Evolutionary conservation across 2,329 filamentous ascomycete species (phyloP).

Genomic region (Microdochium trichocladiopsis): DNA sequence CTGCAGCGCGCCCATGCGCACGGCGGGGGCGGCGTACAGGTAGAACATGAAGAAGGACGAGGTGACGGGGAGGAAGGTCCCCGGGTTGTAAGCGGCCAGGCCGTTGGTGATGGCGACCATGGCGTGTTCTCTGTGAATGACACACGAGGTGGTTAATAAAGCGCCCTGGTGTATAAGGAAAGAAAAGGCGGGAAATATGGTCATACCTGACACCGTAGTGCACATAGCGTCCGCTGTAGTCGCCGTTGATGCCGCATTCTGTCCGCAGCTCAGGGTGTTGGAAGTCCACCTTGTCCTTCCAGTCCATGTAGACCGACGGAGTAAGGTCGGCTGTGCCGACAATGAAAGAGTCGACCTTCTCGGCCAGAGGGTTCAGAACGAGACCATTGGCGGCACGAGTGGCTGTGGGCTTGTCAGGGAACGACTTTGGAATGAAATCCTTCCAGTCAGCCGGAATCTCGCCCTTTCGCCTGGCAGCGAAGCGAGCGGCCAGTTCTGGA

Average conservation of each 20-base stretch:
- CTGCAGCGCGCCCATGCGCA: slow-evolving; percentile 54
- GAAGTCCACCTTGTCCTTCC: slow-evolving; percentile 41
- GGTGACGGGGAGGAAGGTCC: slow-evolving; percentile 50
- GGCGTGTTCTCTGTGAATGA: slow-evolving; percentile 51
- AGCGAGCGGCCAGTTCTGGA: no score
- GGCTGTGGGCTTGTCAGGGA: slow-evolving; percentile 41
- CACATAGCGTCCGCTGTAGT: slow-evolving; percentile 47
- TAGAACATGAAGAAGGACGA: slow-evolving; percentile 60
- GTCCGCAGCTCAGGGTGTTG: slow-evolving; percentile 24
- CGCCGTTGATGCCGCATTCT: slow-evolving; percentile 10
- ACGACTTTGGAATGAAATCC: slow-evolving; percentile 36
- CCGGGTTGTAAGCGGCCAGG: slow-evolving; percentile 47
- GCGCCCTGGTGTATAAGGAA: no score
- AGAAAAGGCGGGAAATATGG: no score
- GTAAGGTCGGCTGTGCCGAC: slow-evolving; percentile 39
- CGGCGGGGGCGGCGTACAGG: slow-evolving; percentile 47
- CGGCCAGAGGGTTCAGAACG: slow-evolving; percentile 39
- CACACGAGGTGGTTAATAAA: no score
- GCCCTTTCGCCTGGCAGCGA: no score
- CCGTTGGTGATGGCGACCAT: slow-evolving; percentile 54
- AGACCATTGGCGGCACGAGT: slow-evolving; percentile 39
- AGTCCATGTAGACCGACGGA: slow-evolving; percentile 41
- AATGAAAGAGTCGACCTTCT: slow-evolving; percentile 30
- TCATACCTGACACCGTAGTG: slow-evolving; percentile 53
- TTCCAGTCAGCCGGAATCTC: no score